Evolutionary conservation across 495 filamentous ascomycete species (phyloP), one percentile per base, ranked within the genome.

Genomic region (Penicillium taxi): DNA sequence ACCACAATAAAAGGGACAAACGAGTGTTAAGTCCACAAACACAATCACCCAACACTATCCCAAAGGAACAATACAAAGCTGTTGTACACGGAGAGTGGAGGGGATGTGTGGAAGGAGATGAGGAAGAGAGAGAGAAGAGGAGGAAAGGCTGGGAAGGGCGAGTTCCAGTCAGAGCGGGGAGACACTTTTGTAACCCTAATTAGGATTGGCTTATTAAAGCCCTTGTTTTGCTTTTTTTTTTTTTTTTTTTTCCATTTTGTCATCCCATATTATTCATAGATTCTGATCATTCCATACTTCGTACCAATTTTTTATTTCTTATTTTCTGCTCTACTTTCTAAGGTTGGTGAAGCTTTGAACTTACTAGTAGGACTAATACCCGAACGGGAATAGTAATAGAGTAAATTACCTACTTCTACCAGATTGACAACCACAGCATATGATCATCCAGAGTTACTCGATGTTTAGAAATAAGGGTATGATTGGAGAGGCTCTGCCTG

Each of bases 1-100:
- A 24, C 15, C 35, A 32, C 45, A 17, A 37, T 18, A 30, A 16
- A 19, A 33, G 7, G 27, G 17, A 30, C 39, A 55, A 55, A 58
- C 44, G 58, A 53, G 28, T 42, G 56, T 48, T 26, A 35, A 35
- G 24, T 35, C 21, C 22, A 45, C 33, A 35, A 35, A 35, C 37
- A 49, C 35, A 38, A 53, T 12, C 35, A 39, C 44, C 45, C 23
- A 30, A 44, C 43, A 36, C 52, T 27, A 44, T 39, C 35, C 52
- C 44, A 36, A 52, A 48, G 37, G 36, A 55, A 53, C 14, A 40
- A 47, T 26, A 53, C 33, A 42, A n/a, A 32, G 42, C 32, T 66
- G 60, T 64, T 66, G 59, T 64, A 64, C 60, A 64, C 48, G 48
- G 44, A 32, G 37, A 59, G 59, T 47, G 58, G 44, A 33, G 37